A percentile compares a stretch with the other conserved stretches of the same genome.
Evolutionary conservation across 176 grass and related monocot genomes (phyloP).

Genomic region (Oryza australiensis): DNA sequence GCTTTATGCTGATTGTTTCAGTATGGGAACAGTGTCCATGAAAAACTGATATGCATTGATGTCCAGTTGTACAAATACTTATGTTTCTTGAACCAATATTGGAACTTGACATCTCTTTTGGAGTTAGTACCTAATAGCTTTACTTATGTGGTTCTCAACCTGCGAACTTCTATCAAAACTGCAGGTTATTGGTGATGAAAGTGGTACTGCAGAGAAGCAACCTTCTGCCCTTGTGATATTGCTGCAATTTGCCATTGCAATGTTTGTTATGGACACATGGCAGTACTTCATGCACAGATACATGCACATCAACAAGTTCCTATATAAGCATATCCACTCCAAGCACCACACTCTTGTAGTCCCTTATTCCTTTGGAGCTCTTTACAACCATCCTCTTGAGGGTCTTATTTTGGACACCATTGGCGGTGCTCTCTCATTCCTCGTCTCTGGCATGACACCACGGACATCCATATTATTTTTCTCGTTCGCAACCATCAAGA

Average conservation of each 20-base stretch:
- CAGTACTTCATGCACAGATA: conserved; percentile 94
- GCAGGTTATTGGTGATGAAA: conserved; percentile 73
- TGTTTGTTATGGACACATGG: conserved; percentile 91
- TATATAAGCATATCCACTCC: conserved; percentile 84
- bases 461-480: conserved; percentile 79
- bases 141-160: conserved; percentile 2
- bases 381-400: conserved; percentile 92
- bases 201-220: conserved; percentile 45
- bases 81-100: neutral
- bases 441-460: conserved; percentile 76
- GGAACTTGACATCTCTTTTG: neutral
- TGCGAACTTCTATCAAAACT: conserved; percentile 28
- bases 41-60: neutral
- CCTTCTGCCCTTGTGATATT: conserved; percentile 48
- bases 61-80: neutral
- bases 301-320: conserved; percentile 85
- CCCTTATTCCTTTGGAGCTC: conserved; percentile 79
- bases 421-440: conserved; percentile 77
- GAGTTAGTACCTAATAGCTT: neutral
- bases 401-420: conserved; percentile 81
- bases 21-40: no score
- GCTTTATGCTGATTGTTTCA: conserved; percentile 3
- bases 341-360: conserved; percentile 83
- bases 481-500: conserved; percentile 84
- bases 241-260: conserved; percentile 59